Evolutionary conservation across 257 asterid species (phyloP), one percentile per base, ranked within the genome.

Genomic region (Striga asiatica): DNA sequence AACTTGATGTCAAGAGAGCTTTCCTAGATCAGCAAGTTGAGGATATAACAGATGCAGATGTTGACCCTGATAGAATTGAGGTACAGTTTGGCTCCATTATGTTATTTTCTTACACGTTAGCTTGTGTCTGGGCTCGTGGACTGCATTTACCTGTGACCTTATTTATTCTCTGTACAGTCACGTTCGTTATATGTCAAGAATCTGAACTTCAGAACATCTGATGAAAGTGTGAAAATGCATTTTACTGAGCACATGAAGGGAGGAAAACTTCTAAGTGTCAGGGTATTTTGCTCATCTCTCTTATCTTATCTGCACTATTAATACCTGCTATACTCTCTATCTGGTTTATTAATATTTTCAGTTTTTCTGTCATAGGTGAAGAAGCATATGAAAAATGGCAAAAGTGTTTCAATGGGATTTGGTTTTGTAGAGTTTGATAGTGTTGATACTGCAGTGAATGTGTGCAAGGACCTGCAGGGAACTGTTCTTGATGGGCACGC

Each of bases 401-500:
- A 91, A 78, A 76, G 56, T 53, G 79, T 91, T 37, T 91, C 98
- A 1, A 87, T 71, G 92, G 98, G 98, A 52, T 91, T 87, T 67
- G 98, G 98, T 49, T 92, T 92, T 62, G 19, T 88, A 46, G 98
- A 92, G 72, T 88, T 92, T 16, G 95, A 92, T 77, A 72, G 77
- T 29, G 81, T 75, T 37, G 93, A 88, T 68, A 80, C 98, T 43
- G 93, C 98, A 39, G 58, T 68, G 37, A 77, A 66, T 21, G 78
- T 81, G 66, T 84, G 95, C 79, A 82, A 62, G 81, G 89, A 82
- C 65, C 66, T 91, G 34, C 94, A 87, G 93, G 88, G 88, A 63
- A 84, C 89, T 52, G 93, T 82, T 77, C 74, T 92, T 61, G 97
- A 92, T 69, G 97, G 98, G 45, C 98, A 92, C 77, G 91, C 97